Base-by-base conservation (phyloP, 2,329 filamentous ascomycete genomes). In the Chaetomiaceae sp. region DNA sequence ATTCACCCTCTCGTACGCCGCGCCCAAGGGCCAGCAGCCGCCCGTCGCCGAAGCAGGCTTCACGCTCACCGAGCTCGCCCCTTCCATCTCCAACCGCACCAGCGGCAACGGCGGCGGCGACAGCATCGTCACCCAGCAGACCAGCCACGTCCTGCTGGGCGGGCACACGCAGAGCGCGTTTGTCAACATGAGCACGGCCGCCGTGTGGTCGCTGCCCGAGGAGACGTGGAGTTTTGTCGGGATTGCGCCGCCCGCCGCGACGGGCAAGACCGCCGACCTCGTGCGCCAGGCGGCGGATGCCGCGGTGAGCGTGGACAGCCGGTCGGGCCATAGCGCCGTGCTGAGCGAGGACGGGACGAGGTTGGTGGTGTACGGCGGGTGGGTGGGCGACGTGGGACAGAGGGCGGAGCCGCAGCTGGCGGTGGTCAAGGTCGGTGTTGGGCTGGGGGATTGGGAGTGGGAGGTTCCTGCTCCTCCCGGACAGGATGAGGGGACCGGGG, bases 111-210 rank as follows among this genome's bases (percentile, higher is more conserved):
- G 34, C 34, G 29, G 10, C 23, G 38, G 21, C 4, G 84, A 81
- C 14, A 84, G 81, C 3, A 75, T 76, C 2, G 74, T 85, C 36
- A 86, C 83, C 4, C 86, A 90, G 65, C 83, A 91, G 65, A 84
- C 86, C 57, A 85, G 85, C 61, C 92, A 89, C 60, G 81, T 96
- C 11, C 72, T 96, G 20, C 73, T 96, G 14, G 92, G 91, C 36
- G 92, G 92, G 0, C 90, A 96, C 66, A 95, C 90, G 0, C 76
- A 82, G 61, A 70, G 75, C 14, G 91, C 90, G 0, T 96, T 96
- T 66, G 85, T 96, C 71, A 95, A 96, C 67, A 96, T 95, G 86
- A 95, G 89, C 52, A 89, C 90, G 38, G 82, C 92, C 1, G 92
- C 90, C 0, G 74, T 96, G 1, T 96, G 91, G 76, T 91, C 84